Conservation (phyloP, 179 eudicot genomes). For the Spinacia oleracea region DNA sequence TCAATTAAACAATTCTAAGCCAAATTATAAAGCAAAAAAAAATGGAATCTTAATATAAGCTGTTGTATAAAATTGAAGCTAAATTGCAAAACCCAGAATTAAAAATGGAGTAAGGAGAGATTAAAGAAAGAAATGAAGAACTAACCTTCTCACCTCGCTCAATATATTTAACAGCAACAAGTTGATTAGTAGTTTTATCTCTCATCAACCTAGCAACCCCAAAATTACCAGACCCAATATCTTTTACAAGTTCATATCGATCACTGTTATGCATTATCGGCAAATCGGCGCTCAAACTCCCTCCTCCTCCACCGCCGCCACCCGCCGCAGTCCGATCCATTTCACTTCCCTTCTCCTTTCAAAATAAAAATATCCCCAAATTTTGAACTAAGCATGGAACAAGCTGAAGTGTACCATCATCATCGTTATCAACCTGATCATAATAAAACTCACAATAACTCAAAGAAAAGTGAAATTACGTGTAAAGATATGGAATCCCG, state of each 20-base stretch:
- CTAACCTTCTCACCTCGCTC: conserved; percentile 66
- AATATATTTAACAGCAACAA: conserved; percentile 64
- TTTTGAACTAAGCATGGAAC: neutral
- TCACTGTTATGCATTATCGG: conserved; percentile 55
- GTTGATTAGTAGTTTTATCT: conserved; percentile 54
- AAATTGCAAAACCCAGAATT: neutral
- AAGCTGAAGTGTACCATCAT: neutral
- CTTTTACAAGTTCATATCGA: conserved; percentile 51
- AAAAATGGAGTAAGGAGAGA: neutral
- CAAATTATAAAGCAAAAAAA: too few species aligned
- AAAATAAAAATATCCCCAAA: neutral
- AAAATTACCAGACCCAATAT: conserved; percentile 64
- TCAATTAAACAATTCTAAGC: too few species aligned
- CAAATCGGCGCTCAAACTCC: conserved; percentile 27
- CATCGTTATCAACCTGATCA: neutral
- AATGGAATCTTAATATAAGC: too few species aligned
- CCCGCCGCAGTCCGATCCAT: neutral
- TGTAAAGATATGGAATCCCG: conserved; percentile 8
- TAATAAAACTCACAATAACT: neutral
- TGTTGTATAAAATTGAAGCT: neutral
- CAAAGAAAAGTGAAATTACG: neutral
- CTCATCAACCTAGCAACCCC: conserved; percentile 61
- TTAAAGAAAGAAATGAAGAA: neutral
- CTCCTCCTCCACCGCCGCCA: neutral
- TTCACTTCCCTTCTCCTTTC: neutral